Evolutionary conservation across 2,329 filamentous ascomycete species (phyloP), one percentile per base, ranked within the genome.

Genomic region (Eurotiales sp.): DNA sequence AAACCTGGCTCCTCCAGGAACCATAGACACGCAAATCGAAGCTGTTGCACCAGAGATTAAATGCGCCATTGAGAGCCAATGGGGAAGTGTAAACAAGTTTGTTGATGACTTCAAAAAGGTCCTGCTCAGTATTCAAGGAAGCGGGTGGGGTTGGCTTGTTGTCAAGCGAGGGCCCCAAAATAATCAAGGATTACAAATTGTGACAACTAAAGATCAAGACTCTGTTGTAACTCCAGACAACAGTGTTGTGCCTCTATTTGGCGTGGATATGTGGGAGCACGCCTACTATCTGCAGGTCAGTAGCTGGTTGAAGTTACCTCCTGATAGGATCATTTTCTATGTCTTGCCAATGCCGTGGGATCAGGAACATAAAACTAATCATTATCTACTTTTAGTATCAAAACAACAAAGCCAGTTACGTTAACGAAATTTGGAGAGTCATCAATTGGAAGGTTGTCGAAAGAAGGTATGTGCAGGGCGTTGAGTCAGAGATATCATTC

Each of bases 351-450:
- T 21, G 8, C 2, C 22, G 4, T 7, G 4, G 1, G 27, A 0
- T 37, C n/a, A 17, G 3, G 12, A 12, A 19, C 22, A 7, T 4
- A 11, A 14, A 3, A 23, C 42, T 51, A 10, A 48, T 8, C 8
- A 23, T 32, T 19, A n/a, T 2, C 7, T 19, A 12, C 8, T 12
- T 45, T 27, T 32, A 96, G 77, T 96, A 96, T 73, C 79, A 95
- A 78, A 96, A 95, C 77, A 84, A 90, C 69, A 95, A 95, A 81
- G 90, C 86, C 34, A 88, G 92, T 73, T 96, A 96, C 77, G 93
- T 95, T 67, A 81, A 83, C 60, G 88, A 87, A 37, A 87, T 95
- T 66, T 95, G 90, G 90, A 87, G 93, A 64, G 88, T 96, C 30
- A 77, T 96, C 68, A 95, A 95, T 81, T 96, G 91, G 91, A 87